Percentiles rank a stretch among this genome's conserved stretches.
phyloP scores from a whole-genome alignment of 306 rosid genomes.

The Mucuna pruriens region DNA sequence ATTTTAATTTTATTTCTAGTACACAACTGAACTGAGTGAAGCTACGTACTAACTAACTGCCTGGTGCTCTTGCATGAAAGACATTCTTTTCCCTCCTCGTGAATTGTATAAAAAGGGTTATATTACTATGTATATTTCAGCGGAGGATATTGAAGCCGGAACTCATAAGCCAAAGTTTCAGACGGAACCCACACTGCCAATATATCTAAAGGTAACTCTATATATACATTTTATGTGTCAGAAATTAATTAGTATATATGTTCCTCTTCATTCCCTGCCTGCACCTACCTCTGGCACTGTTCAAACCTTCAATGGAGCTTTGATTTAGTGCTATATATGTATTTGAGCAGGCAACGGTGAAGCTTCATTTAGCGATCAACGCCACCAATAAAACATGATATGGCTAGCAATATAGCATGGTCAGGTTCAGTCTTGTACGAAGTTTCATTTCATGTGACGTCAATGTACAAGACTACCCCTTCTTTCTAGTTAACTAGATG shows the following conservation, averaged over 20 bases:
- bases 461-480: conserved; percentile 80
- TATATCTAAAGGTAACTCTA: conserved; percentile 92
- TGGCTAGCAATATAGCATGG: conserved; percentile 73
- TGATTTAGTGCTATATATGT: conserved; percentile 60
- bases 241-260: conserved; percentile 14
- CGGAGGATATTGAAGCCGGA: conserved; percentile 94
- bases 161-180: conserved; percentile 61
- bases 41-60: not conserved
- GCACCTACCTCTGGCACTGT: conserved; percentile 40
- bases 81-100: not conserved
- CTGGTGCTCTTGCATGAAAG: conserved; percentile 12
- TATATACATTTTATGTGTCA: conserved; percentile 13
- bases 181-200: conserved; percentile 86
- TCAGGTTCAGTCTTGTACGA: conserved; percentile 95
- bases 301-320: conserved; percentile 43
- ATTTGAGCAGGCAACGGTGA: conserved; percentile 78
- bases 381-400: conserved; percentile 63
- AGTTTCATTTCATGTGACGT: conserved; percentile 63
- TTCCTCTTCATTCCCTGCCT: conserved; percentile 25
- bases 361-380: conserved; percentile 63
- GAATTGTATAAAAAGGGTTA: conserved; percentile 25
- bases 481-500: conserved; percentile 48
- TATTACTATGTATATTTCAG: conserved; percentile 61
- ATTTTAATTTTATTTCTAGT: not conserved
- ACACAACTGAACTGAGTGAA: not conserved